phyloP scores from a whole-genome alignment of 1,284 basidiomycete genomes.

The Cystobasidium sp. region DNA sequence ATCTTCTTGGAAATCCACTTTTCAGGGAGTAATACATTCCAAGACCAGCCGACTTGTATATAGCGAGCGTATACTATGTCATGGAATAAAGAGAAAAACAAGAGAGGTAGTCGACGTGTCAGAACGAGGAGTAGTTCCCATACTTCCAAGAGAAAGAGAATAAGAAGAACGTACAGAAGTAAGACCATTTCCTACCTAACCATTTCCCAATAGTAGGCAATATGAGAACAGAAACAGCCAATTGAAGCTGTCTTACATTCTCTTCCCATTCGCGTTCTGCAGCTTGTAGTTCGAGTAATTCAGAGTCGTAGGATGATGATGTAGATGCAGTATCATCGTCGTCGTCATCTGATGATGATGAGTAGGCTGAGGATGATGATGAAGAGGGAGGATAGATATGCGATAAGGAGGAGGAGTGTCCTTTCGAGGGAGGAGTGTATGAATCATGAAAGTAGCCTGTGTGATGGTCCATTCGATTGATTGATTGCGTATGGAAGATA shows the following conservation, averaged over 20 bases:
- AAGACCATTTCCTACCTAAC: conserved; percentile 40
- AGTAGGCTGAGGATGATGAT: conserved; percentile 14
- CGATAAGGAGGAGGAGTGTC: no score
- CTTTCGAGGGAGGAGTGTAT: no score
- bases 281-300: conserved; percentile 19
- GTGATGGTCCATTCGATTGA: background rate
- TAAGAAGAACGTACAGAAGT: conserved; percentile 12
- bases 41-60: conserved; percentile 37
- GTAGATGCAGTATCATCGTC: background rate
- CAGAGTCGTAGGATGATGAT: conserved; percentile 21
- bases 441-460: background rate
- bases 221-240: conserved; percentile 40
- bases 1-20: conserved; percentile 5
- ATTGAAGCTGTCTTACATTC: conserved; percentile 35
- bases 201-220: conserved; percentile 40
- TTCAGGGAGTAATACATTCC: conserved; percentile 34
- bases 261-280: conserved; percentile 42
- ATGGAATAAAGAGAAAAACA: no score
- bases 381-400: background rate
- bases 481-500: background rate
- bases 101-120: background rate
- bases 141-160: background rate
- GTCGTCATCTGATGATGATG: background rate
- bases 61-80: conserved; percentile 38
- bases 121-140: no score